Percentiles rank a stretch among this genome's conserved stretches.
Conservation (phyloP, 2,329 filamentous ascomycete species). For the Aplosporella prunicola region DNA sequence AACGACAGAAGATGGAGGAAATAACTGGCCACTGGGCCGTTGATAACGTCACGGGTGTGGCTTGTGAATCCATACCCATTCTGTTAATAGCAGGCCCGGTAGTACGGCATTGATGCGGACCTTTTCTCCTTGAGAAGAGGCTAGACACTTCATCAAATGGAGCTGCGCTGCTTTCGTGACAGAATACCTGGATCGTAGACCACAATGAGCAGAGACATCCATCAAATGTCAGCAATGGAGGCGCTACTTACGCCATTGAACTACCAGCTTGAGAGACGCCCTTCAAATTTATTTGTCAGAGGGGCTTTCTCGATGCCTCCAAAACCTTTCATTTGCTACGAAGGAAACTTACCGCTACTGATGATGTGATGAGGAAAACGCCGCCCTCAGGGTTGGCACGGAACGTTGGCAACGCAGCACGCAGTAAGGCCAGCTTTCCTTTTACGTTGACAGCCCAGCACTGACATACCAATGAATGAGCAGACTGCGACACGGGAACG, state of each 20-base stretch:
- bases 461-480: conserved; percentile 23
- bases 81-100: conserved; percentile 52
- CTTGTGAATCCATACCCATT: conserved; percentile 59
- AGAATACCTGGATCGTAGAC: conserved; percentile 45
- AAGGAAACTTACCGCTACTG: conserved; percentile 45
- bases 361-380: conserved; percentile 53
- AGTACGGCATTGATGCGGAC: conserved; percentile 51
- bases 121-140: conserved; percentile 48
- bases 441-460: conserved; percentile 56
- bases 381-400: conserved; percentile 54
- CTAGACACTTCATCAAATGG: conserved; percentile 53
- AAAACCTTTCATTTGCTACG: too few relatives aligned
- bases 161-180: conserved; percentile 56
- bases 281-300: too few relatives aligned
- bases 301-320: too few relatives aligned
- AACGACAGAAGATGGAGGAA: too few relatives aligned
- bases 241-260: conserved; percentile 43
- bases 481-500: conserved; percentile 13
- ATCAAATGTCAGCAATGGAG: not conserved
- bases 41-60: too few relatives aligned
- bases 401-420: conserved; percentile 49
- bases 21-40: too few relatives aligned
- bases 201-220: not conserved
- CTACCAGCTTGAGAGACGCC: conserved; percentile 43
- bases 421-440: conserved; percentile 41